Base-by-base conservation (phyloP, 2,329 filamentous ascomycete species). In the Daldinia sp. region DNA sequence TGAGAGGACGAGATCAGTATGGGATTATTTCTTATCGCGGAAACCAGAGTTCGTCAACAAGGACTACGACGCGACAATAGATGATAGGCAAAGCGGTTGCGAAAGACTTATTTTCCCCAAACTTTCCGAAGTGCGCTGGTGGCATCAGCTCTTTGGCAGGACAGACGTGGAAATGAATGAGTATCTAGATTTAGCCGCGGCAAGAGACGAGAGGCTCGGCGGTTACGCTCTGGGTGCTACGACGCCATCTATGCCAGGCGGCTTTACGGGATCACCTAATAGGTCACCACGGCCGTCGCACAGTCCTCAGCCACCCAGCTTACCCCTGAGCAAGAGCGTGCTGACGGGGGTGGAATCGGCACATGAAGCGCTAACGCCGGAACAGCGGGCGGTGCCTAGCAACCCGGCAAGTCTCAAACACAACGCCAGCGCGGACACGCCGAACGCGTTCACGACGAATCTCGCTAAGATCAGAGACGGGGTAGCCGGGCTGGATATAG, bases 111-210 rank as follows among this genome's bases (percentile, higher is more conserved):
- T 99, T 13, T 92, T 98, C 72, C 95, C 96, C 0, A 86, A 87
- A 2, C 82, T 91, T 0, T 87, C 88, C 12, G 91, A 97, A 69
- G 88, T 96, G n/a, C 88, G 93, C 67, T 99, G 96, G 96, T 99
- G 96, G 96, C 87, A 91, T 72, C 92, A 96, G 75, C 82, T 91
- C 0, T 99, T 98, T 80, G 93, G 93, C 53, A 88, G 94, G 35
- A 90, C 90, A 2, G 93, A 98, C 73, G 89, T 91, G 60, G 96
- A 99, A 78, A 98, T 99, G 95, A 99, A 99, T 74, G 89, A 88
- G 0, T 83, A 86, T 39, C 81, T 89, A 10, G 85, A 88, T 73
- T 82, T 84, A 6, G 86, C 85, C 2, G 85, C 86, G 15, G 83
- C 85, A 3, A 69, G 75, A 9, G 85, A 85, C 6, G 85, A 86